These are phyloP conservation scores for Solanum paucissectum DNA, from an alignment of 257 asterid genomes.

Conservation along the genomic window DNA sequence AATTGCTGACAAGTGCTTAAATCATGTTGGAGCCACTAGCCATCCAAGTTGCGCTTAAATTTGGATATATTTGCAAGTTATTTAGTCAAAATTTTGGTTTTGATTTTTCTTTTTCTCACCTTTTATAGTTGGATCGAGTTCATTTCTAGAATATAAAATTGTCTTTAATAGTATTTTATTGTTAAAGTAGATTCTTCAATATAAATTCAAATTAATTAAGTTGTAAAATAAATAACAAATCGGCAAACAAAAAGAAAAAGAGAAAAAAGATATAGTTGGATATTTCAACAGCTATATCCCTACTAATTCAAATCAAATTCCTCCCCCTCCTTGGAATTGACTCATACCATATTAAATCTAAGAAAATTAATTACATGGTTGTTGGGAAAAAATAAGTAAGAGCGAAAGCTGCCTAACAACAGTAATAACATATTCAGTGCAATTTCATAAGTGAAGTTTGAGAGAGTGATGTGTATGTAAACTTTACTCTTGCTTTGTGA, in stretches of 20 bases:
- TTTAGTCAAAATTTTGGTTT: neutral
- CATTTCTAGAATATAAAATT: neutral
- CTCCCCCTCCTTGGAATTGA: neutral
- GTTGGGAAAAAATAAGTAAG: neutral
- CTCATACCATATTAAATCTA: neutral
- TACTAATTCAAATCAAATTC: neutral
- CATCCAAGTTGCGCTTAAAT: neutral
- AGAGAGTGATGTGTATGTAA: neutral
- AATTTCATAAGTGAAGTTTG: neutral
- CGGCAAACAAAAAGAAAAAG: neutral
- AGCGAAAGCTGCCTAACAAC: neutral
- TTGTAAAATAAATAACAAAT: rapidly evolving
- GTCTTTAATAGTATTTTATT: neutral
- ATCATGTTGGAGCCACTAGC: neutral
- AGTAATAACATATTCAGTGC: rapidly evolving
- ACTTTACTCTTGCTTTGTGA: neutral
- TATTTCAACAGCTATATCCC: neutral
- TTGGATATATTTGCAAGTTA: neutral
- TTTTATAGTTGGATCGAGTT: neutral
- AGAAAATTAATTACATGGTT: neutral
- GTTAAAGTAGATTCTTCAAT: neutral
- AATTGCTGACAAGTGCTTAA: neutral
- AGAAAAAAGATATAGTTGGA: neutral
- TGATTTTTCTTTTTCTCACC: too few species aligned
- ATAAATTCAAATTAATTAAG: neutral